phyloP scores from a whole-genome alignment of 208 protist genomes.

The Trypanosoma cruzi region DNA sequence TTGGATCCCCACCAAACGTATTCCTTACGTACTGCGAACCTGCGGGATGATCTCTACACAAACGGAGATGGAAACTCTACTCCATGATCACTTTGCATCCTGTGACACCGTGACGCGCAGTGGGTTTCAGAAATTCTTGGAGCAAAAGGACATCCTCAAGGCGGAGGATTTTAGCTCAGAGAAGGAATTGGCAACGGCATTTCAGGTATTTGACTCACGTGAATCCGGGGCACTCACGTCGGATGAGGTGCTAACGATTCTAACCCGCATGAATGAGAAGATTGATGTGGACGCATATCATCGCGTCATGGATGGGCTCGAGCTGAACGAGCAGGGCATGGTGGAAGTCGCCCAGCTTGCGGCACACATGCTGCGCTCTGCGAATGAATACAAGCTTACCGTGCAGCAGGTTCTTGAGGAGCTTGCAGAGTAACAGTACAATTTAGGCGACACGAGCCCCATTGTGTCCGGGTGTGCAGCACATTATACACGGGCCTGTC shows the following conservation, averaged over 20 bases:
- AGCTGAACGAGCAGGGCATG: neutral
- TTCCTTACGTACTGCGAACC: conserved; percentile 19
- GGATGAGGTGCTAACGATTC: conserved; percentile 8
- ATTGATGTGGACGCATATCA: conserved; percentile 3
- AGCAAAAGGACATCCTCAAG: neutral
- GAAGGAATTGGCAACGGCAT: conserved; percentile 7
- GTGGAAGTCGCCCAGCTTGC: conserved; percentile 5
- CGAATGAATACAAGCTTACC: conserved; percentile 22
- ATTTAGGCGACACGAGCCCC: too few species aligned
- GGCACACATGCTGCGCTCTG: conserved; percentile 4
- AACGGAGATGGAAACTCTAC: conserved; percentile 13
- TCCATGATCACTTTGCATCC: conserved; percentile 1
- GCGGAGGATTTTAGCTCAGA: conserved; percentile 14
- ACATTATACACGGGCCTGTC: neutral
- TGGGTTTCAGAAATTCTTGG: conserved; percentile 14
- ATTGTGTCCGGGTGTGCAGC: neutral
- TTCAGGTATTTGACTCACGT: conserved; percentile 17
- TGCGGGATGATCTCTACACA: conserved; percentile 23
- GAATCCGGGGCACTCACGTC: conserved; percentile 1
- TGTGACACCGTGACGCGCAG: conserved; percentile 2
- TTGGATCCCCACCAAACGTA: neutral
- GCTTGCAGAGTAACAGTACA: neutral
- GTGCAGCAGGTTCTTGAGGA: conserved; percentile 10
- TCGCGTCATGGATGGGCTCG: conserved; percentile 10
- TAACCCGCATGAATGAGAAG: conserved; percentile 23